phyloP scores from a whole-genome alignment of 73 alveolate species.

The Stentor coeruleus region DNA sequence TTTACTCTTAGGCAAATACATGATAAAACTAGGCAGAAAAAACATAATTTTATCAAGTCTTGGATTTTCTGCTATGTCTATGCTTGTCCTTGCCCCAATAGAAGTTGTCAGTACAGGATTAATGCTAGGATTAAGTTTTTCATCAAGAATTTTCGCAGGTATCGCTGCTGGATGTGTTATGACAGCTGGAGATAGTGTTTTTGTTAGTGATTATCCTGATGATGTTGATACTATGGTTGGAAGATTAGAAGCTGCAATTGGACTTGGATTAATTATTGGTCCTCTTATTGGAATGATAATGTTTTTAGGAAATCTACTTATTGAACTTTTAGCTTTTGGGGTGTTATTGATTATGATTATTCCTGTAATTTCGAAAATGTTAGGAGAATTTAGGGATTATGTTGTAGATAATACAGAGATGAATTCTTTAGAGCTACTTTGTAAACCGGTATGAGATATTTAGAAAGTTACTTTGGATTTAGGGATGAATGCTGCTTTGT shows the following conservation, averaged over 20 bases:
- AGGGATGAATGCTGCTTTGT: background rate
- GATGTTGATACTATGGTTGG: background rate
- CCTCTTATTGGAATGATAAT: background rate
- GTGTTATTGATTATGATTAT: too few relatives aligned
- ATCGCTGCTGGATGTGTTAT: background rate
- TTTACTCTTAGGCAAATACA: background rate
- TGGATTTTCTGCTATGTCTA: background rate
- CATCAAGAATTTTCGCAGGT: background rate
- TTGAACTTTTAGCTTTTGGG: background rate
- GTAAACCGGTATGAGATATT: background rate
- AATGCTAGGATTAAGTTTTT: background rate
- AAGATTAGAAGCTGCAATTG: background rate
- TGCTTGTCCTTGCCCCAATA: background rate
- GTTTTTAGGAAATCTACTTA: background rate
- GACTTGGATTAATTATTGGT: background rate
- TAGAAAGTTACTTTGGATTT: background rate
- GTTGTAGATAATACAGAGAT: background rate
- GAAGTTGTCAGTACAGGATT: background rate
- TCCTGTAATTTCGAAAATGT: background rate
- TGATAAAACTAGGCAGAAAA: background rate
- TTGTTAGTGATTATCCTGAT: background rate
- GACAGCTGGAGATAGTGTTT: background rate
- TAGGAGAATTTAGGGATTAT: background rate
- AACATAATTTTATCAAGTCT: background rate
- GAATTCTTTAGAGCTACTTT: background rate